These are phyloP conservation scores for Diospyros lotus DNA, from an alignment of 148 eudicot genomes.

Conservation along the genomic window DNA sequence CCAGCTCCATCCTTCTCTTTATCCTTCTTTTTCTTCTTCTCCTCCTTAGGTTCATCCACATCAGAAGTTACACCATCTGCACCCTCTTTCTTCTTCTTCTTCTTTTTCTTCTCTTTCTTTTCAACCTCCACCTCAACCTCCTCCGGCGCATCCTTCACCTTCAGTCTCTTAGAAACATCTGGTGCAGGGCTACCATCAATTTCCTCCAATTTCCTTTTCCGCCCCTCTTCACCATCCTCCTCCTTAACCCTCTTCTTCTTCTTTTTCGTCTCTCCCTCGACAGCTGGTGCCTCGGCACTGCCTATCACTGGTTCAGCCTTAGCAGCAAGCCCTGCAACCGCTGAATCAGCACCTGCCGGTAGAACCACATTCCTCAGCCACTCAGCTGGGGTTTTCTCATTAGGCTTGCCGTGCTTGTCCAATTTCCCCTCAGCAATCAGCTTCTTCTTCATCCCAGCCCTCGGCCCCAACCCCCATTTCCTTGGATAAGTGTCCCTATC, in stretches of 20 bases:
- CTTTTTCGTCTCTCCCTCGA: slow-evolving; percentile 43
- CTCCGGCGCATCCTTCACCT: background rate
- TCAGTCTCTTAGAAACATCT: slow-evolving; percentile 3
- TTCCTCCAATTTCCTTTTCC: slow-evolving; percentile 11
- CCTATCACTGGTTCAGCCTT: slow-evolving; percentile 30
- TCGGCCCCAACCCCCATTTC: slow-evolving; percentile 97
- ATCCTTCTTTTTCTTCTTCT: slow-evolving; percentile 10
- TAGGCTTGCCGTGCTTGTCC: slow-evolving; percentile 82
- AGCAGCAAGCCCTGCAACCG: slow-evolving; percentile 73
- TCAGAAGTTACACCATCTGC: background rate
- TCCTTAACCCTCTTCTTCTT: slow-evolving; percentile 18
- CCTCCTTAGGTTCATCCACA: slow-evolving; percentile 3
- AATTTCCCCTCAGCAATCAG: slow-evolving; percentile 74
- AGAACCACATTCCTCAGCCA: slow-evolving; percentile 83
- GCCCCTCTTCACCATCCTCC: slow-evolving; percentile 4
- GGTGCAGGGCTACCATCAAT: slow-evolving; percentile 11
- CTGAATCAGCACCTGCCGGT: slow-evolving; percentile 73
- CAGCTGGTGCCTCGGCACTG: slow-evolving; percentile 22
- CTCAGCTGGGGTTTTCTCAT: slow-evolving; percentile 73
- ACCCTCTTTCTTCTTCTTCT: background rate
- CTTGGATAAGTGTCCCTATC: slow-evolving; percentile 95
- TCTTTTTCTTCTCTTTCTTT: slow-evolving; percentile 7
- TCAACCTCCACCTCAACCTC: background rate
- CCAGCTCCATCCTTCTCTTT: background rate
- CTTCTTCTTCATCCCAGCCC: slow-evolving; percentile 92